A percentile compares a stretch with the other conserved stretches of the same genome.
phyloP scores from a whole-genome alignment of 1,284 basidiomycete genomes.

The Malassezia furfur region DNA sequence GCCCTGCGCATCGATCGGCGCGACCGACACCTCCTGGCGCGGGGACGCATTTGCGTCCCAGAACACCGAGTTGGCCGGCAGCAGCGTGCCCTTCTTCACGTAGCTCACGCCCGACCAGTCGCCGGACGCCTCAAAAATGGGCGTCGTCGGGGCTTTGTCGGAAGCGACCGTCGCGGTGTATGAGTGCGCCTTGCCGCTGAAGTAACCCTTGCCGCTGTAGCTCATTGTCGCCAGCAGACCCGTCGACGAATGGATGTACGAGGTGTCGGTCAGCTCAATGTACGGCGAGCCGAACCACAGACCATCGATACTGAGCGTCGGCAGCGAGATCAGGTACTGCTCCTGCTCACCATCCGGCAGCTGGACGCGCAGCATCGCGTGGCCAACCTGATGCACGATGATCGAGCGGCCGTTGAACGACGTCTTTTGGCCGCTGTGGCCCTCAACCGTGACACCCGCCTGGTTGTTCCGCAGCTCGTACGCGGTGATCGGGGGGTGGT shows the following conservation, averaged over 20 bases:
- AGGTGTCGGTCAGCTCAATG: constrained; percentile 77
- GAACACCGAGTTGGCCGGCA: constrained; percentile 50
- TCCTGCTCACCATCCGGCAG: constrained; percentile 56
- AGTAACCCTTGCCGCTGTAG: constrained; percentile 89
- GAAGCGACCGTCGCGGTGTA: constrained; percentile 71
- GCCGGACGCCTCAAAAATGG: constrained; percentile 64
- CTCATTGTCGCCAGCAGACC: constrained; percentile 60
- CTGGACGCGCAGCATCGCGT: constrained; percentile 69
- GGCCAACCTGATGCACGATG: constrained; percentile 87
- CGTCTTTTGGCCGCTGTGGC: constrained; percentile 94
- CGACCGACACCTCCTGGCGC: constrained; percentile 64
- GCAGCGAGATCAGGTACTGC: constrained; percentile 82
- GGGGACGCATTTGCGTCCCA: constrained; percentile 51
- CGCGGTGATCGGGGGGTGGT: constrained; percentile 56
- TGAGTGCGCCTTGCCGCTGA: constrained; percentile 80
- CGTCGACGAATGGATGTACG: constrained; percentile 71
- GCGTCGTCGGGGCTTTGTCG: constrained; percentile 49
- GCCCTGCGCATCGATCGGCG: constrained; percentile 58
- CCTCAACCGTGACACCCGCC: constrained; percentile 70
- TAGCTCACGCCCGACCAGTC: constrained; percentile 71
- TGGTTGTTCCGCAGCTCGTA: constrained; percentile 68
- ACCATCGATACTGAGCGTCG: constrained; percentile 49
- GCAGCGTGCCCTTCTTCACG: constrained; percentile 37
- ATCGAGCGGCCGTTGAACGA: constrained; percentile 62
- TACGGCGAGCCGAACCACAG: constrained; percentile 57